Conservation (phyloP, 768 basidiomycete genomes). For the Lentinula lateritia region DNA sequence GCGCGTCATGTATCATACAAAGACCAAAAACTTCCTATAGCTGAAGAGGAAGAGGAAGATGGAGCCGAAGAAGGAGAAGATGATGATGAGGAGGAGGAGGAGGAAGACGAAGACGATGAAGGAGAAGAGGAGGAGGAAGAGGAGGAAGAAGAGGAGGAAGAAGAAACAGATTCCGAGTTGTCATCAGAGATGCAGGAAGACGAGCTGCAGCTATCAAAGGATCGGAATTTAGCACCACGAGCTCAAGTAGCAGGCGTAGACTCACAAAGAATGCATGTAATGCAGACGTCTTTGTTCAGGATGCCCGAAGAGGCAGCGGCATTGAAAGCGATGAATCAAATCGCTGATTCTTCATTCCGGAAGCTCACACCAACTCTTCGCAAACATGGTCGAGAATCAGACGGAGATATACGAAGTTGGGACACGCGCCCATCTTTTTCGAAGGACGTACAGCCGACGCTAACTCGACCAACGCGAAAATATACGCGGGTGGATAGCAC, state of each 20-base stretch:
- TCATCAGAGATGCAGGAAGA: conserved; percentile 50
- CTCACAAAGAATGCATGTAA: conserved; percentile 84
- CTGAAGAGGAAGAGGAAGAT: conserved; percentile 13
- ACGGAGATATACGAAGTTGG: conserved; percentile 59
- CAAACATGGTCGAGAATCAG: conserved; percentile 76
- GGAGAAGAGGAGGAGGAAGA: conserved; percentile 22
- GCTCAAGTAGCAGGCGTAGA: conserved; percentile 73
- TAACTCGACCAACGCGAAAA: conserved; percentile 74
- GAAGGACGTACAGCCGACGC: conserved; percentile 58
- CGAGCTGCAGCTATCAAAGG: conserved; percentile 34
- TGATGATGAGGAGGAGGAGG: conserved; percentile 19
- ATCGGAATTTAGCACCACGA: conserved; percentile 62
- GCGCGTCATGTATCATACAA: background rate
- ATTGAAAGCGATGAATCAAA: conserved; percentile 47
- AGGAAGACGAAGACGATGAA: conserved; percentile 20
- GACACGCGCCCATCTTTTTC: conserved; percentile 75
- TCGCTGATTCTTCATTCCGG: conserved; percentile 20
- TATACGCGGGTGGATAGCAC: conserved; percentile 70
- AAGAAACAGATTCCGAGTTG: conserved; percentile 31
- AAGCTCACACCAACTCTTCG: conserved; percentile 34
- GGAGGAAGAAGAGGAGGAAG: conserved; percentile 28
- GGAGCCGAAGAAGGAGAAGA: conserved; percentile 10
- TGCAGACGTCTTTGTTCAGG: conserved; percentile 86
- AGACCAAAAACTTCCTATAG: conserved; percentile 9
- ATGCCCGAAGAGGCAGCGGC: conserved; percentile 69